Conservation (phyloP, 345 rosid genomes). For the Moricandia arvensis region DNA sequence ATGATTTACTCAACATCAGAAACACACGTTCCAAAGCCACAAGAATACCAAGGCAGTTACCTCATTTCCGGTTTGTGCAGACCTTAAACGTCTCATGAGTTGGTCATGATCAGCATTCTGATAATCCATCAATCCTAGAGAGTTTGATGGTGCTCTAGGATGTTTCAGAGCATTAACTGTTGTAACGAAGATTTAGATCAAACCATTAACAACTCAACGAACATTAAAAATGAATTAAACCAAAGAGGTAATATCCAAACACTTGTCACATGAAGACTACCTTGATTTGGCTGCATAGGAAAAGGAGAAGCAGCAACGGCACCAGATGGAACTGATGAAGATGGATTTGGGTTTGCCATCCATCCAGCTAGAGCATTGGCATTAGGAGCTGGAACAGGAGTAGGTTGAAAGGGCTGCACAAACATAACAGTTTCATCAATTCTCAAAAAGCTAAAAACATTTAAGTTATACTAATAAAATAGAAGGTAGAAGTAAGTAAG, state of each 20-base stretch:
- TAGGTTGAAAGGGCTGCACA: constrained; percentile 77
- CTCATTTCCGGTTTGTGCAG: constrained; percentile 66
- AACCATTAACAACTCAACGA: neutral
- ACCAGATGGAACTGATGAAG: constrained; percentile 78
- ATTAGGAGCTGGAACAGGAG: constrained; percentile 59
- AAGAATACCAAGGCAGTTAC: constrained; percentile 13
- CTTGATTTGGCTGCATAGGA: constrained; percentile 40
- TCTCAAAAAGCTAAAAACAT: neutral
- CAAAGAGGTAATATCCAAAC: neutral
- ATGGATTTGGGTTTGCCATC: constrained; percentile 79
- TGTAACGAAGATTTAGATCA: neutral
- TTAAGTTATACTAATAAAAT: neutral
- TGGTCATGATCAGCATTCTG: constrained; percentile 79
- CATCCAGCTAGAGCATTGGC: constrained; percentile 69
- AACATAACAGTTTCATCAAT: constrained; percentile 14
- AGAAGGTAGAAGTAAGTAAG: constrained; percentile 7
- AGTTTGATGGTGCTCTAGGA: constrained; percentile 69
- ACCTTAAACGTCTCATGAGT: constrained; percentile 77
- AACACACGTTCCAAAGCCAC: constrained; percentile 8
- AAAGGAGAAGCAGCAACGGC: constrained; percentile 85
- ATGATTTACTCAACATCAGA: constrained; percentile 38
- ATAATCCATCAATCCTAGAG: constrained; percentile 70
- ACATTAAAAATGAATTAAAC: too few relatives aligned
- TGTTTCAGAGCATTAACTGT: constrained; percentile 66
- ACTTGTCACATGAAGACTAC: constrained; percentile 18